These are phyloP conservation scores for Solanum paucissectum DNA, from an alignment of 257 asterid genomes.

Conservation along the genomic window DNA sequence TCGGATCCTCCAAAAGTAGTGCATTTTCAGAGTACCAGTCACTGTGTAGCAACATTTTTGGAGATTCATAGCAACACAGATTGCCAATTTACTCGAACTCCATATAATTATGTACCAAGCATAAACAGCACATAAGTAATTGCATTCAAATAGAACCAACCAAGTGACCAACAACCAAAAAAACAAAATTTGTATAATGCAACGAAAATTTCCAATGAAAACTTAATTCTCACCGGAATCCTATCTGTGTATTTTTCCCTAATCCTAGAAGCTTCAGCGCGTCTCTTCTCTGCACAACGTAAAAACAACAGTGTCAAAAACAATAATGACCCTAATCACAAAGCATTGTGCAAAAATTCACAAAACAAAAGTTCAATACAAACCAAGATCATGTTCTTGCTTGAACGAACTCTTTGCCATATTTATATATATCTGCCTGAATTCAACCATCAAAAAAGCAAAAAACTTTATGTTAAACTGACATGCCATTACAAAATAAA, in stretches of 20 bases:
- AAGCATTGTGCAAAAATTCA: background rate
- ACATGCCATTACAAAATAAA: background rate
- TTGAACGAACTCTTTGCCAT: constrained; percentile 28
- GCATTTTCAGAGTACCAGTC: background rate
- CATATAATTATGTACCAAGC: background rate
- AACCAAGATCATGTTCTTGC: constrained; percentile 20
- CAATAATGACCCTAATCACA: background rate
- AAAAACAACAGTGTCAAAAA: background rate
- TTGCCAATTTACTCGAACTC: background rate
- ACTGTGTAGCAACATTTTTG: background rate
- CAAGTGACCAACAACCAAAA: background rate
- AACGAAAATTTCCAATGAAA: background rate
- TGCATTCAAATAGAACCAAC: background rate
- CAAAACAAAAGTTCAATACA: background rate
- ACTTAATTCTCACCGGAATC: constrained; percentile 18
- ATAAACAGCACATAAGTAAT: background rate
- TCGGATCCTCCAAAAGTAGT: background rate
- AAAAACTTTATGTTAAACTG: background rate
- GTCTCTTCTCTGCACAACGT: constrained; percentile 19
- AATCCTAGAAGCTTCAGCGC: constrained; percentile 31
- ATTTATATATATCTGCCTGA: background rate
- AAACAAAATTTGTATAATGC: background rate
- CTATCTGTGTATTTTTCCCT: constrained; percentile 35
- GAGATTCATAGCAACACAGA: background rate
- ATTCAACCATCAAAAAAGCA: background rate